Evolutionary conservation across 2,329 filamentous ascomycete species (phyloP).

Genomic region (Beauveria sp.): DNA sequence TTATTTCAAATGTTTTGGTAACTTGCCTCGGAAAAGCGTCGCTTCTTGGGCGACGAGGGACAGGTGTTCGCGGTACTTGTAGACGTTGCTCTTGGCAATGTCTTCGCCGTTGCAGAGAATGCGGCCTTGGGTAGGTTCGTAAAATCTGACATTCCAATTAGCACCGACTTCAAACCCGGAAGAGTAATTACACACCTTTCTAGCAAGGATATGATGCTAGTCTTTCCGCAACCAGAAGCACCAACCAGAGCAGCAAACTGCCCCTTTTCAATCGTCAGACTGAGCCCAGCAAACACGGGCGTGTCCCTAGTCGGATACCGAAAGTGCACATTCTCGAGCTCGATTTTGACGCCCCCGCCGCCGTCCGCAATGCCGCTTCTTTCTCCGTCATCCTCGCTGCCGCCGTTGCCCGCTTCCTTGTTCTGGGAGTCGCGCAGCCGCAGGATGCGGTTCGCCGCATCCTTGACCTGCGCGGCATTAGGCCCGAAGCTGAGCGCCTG

Average conservation of each 20-base stretch:
- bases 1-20: no score
- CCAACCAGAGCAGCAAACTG: slow-evolving; percentile 66
- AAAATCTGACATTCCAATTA: slow-evolving; percentile 44
- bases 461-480: slow-evolving; percentile 52
- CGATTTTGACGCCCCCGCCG: slow-evolving; percentile 46
- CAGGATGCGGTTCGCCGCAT: slow-evolving; percentile 53
- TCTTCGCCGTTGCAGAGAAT: slow-evolving; percentile 58
- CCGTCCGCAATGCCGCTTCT: slow-evolving; percentile 28
- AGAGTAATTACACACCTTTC: slow-evolving; percentile 32
- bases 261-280: slow-evolving; percentile 57
- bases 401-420: slow-evolving; percentile 22
- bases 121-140: slow-evolving; percentile 55
- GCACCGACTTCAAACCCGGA: no score
- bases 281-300: slow-evolving; percentile 52
- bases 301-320: slow-evolving; percentile 51
- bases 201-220: slow-evolving; percentile 58
- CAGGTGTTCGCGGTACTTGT: slow-evolving; percentile 54
- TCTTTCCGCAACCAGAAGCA: slow-evolving; percentile 64
- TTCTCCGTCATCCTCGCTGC: slow-evolving; percentile 14
- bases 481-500: slow-evolving; percentile 61
- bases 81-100: slow-evolving; percentile 50
- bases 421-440: slow-evolving; percentile 38
- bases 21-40: slow-evolving; percentile 56
- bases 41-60: slow-evolving; percentile 70
- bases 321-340: slow-evolving; percentile 50